Base-by-base conservation (phyloP, 139 green algal species). In the Micromonas commoda region DNA sequence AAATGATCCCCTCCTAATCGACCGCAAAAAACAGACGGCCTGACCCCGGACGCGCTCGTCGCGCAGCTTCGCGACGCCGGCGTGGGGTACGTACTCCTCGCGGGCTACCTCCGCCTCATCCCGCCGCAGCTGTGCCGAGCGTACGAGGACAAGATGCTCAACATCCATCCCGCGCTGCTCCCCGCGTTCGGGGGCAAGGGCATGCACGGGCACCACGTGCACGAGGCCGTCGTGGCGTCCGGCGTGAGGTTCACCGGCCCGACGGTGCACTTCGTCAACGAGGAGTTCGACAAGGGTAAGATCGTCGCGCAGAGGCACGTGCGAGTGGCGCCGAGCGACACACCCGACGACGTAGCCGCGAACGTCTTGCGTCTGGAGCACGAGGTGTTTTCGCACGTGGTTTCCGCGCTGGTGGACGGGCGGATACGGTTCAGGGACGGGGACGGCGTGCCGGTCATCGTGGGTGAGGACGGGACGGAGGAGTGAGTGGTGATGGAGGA, bases 241-340 rank as follows among this genome's bases (percentile, higher is more conserved):
- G 95, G 95, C 5, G 91, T 86, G n/a, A 53, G 78, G 24, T 96
- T 96, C 71, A 91, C 88, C 31, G 85, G 86, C 3, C 89, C 93
- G 13, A 99, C 92, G 9, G 89, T 99, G 24, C 95, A 99, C 82
- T 99, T 99, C 90, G 93, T 99, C 39, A 90, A 98, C 67, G 95
- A 97, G 77, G 83, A 94, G 71, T 99, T 96, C 77, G 96, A 99
- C 86, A 37, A 78, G 3, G 72, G 72, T 19, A 78, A 78, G 28
- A 98, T 99, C 73, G 81, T 98, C 32, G 93, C 92, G 21, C 95
- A 99, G 83, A 76, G 86, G 1, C 80, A 89, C 0, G 94, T 99
- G 24, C 89, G 89, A 0, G 93, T 98, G 28, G 84, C 82, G 24
- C 91, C 92, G 20, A 90, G 80, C 6, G 93, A 98, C 84, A 91